phyloP scores from a whole-genome alignment of 179 eudicot genomes.

The Monotropa hypopitys region DNA sequence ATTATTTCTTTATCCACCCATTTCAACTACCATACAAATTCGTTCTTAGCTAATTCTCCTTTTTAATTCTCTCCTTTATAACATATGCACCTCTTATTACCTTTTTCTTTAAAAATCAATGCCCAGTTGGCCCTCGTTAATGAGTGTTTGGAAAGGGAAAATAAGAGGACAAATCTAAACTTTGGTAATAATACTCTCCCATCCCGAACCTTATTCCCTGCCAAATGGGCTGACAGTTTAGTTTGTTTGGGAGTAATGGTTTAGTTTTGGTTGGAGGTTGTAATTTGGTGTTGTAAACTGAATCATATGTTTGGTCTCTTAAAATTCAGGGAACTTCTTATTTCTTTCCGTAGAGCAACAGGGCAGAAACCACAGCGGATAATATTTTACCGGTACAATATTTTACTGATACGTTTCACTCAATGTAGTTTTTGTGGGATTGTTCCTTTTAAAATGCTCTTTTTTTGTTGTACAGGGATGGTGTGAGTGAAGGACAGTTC shows the following conservation, averaged over 20 bases:
- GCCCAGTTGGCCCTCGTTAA: no score
- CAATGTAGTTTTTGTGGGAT: not conserved
- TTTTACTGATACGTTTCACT: not conserved
- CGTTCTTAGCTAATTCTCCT: no score
- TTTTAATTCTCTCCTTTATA: no score
- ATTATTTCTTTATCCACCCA: no score
- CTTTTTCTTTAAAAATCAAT: no score
- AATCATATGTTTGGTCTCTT: not conserved
- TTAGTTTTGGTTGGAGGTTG: not conserved
- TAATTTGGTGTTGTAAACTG: not conserved
- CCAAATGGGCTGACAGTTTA: not conserved
- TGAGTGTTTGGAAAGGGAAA: no score
- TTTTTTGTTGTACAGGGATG: conserved; percentile 43
- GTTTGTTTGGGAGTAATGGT: not conserved
- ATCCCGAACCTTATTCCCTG: no score
- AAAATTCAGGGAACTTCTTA: conserved; percentile 65
- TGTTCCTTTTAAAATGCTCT: not conserved
- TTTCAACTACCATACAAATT: no score
- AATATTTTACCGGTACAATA: conserved; percentile 68
- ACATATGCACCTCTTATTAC: no score
- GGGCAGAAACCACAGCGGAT: conserved; percentile 82
- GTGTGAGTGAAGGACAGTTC: conserved; percentile 91
- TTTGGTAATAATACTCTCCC: no score
- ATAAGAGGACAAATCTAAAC: no score
- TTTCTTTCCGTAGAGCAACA: conserved; percentile 73